phyloP scores from a whole-genome alignment of 306 rosid species.

The Pterocarpus macrocarpus region DNA sequence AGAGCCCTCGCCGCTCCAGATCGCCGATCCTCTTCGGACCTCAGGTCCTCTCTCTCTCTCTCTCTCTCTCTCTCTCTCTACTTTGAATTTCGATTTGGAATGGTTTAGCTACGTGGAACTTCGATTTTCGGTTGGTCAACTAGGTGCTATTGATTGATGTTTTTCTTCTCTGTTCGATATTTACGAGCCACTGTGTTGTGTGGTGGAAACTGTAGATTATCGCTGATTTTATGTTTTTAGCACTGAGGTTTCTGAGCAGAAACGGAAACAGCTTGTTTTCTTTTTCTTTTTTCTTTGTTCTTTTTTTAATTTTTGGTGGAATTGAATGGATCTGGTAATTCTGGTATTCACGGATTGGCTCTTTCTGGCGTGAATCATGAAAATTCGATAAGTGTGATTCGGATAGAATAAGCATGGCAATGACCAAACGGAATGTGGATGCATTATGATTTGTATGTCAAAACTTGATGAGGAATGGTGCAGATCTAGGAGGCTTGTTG shows the following conservation, averaged over 20 bases:
- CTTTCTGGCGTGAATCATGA: neutral
- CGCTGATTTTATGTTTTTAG: neutral
- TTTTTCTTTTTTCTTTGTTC: neutral
- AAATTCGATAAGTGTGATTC: constrained; percentile 12
- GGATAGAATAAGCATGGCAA: constrained; percentile 36
- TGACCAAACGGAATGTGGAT: constrained; percentile 24
- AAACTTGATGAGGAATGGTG: constrained; percentile 24
- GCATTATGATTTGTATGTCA: neutral
- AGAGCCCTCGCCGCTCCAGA: constrained; percentile 72
- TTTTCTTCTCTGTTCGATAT: neutral
- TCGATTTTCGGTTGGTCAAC: constrained; percentile 34
- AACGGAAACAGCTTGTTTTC: neutral
- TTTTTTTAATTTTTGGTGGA: neutral
- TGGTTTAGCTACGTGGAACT: constrained; percentile 19
- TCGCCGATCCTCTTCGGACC: constrained; percentile 81
- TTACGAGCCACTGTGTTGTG: neutral
- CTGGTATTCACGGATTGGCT: neutral
- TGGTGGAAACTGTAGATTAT: constrained; percentile 27
- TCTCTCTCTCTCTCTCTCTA: neutral
- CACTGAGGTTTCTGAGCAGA: neutral
- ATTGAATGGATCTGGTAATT: constrained; percentile 40
- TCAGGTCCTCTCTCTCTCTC: constrained; percentile 64
- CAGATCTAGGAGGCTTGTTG: constrained; percentile 28
- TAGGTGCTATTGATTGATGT: constrained; percentile 21
- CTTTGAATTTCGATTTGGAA: constrained; percentile 35